Evolutionary conservation across 129 eudicot species (phyloP), one percentile per base, ranked within the genome.

Genomic region (Mikania micrantha): DNA sequence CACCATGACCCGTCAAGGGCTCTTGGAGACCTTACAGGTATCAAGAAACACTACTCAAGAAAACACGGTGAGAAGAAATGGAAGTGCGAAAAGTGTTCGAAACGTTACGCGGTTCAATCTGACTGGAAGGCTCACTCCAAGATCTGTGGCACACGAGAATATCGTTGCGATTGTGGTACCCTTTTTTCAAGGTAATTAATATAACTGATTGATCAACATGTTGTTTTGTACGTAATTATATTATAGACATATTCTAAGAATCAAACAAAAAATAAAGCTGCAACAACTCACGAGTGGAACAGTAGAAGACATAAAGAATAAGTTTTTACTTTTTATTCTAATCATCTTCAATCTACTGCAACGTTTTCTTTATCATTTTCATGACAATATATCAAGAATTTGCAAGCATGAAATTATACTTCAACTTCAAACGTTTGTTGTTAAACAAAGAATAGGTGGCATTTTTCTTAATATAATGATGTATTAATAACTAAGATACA

Each of bases 81-180:
- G 92, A 88, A 88, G 66, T 88, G 96, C 42, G 96, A 88, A 3
- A 89, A 89, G 64, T 89, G 96, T 52, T 81, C 93, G 1, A 85
- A 89, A 66, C 86, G 82, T 38, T 89, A 89, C 39, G 96, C 96
- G 0, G 96, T 89, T 83, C 96, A 89, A 54, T 89, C 96, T 0
- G 96, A 89, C 67, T 89, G 96, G 96, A 89, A 89, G 67, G 96
- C 96, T 77, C 96, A 89, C 41, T 89, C 90, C 77, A 89, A 89
- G 81, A 82, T 89, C 28, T 89, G 96, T 75, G 96, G 96, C 50
- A 89, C 96, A 12, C 78, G 91, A 42, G 96, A 88, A 70, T 88
- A 88, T 79, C 78, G 88, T 78, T 88, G 96, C 63, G 95, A 88
- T 71, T 88, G 95, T 73, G 95, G 91, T 50, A 87, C 95, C 81